Evolutionary conservation across 306 rosid genomes (phyloP).

Genomic region (Castanospermum australe): DNA sequence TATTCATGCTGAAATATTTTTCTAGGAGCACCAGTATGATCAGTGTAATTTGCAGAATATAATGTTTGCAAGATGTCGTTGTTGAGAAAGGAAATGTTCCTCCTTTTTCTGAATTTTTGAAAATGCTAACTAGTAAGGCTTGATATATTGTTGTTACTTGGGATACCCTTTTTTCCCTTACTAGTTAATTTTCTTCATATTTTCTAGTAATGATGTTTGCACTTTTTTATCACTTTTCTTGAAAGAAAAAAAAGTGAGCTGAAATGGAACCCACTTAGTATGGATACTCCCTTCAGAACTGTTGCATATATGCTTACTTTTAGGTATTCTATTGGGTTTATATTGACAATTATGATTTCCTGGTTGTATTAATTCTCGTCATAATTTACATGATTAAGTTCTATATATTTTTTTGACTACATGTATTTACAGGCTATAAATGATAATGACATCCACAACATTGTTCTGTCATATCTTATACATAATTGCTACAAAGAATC

Average conservation of each 20-base stretch:
- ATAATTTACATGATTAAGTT: background rate
- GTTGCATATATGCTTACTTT: background rate
- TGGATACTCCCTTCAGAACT: background rate
- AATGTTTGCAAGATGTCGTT: background rate
- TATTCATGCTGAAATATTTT: background rate
- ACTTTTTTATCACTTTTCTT: background rate
- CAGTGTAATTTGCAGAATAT: background rate
- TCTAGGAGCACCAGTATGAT: background rate
- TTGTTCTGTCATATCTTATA: constrained; percentile 82
- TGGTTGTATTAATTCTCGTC: constrained; percentile 13
- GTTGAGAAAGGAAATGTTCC: background rate
- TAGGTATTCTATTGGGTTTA: constrained; percentile 3
- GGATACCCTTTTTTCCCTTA: background rate
- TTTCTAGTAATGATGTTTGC: background rate
- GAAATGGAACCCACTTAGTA: background rate
- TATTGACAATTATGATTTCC: constrained; percentile 2
- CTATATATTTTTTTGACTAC: background rate
- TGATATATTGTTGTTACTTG: background rate
- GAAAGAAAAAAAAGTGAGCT: background rate
- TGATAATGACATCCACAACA: constrained; percentile 62
- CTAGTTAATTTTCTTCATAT: too few relatives aligned
- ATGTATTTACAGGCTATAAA: constrained; percentile 57
- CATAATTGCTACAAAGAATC: constrained; percentile 87
- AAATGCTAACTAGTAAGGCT: background rate
- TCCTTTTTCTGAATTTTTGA: background rate